phyloP scores from a whole-genome alignment of 768 basidiomycete species.

The Termitomyces sp. region DNA sequence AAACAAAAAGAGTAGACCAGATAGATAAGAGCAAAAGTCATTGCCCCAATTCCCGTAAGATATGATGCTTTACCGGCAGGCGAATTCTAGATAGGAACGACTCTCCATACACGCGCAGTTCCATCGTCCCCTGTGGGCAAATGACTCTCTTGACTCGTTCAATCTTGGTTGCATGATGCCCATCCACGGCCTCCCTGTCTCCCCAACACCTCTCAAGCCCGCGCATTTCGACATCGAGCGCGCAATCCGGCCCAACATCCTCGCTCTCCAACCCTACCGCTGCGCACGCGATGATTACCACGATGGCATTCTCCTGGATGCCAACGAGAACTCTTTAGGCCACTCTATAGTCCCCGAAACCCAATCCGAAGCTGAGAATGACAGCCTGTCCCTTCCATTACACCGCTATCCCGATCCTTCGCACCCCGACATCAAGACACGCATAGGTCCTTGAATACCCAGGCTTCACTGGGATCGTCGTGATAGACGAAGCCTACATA shows the following conservation, averaged over 20 bases:
- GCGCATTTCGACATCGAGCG: constrained; percentile 80
- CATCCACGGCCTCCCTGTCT: constrained; percentile 54
- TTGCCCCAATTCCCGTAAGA: too few species aligned
- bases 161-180: constrained; percentile 35
- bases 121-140: constrained; percentile 81
- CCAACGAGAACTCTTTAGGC: constrained; percentile 95
- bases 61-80: not conserved
- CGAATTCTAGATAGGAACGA: not conserved
- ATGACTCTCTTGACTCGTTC: constrained; percentile 2
- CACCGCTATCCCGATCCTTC: constrained; percentile 95
- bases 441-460: constrained; percentile 79
- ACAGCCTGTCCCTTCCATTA: constrained; percentile 46
- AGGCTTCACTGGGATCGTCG: constrained; percentile 83
- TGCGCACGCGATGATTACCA: constrained; percentile 97
- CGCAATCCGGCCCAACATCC: constrained; percentile 91
- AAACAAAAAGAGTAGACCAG: too few species aligned
- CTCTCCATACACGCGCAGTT: constrained; percentile 71
- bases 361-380: constrained; percentile 23
- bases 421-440: constrained; percentile 70
- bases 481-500: constrained; percentile 97
- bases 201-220: constrained; percentile 43
- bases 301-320: constrained; percentile 87
- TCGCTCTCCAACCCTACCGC: constrained; percentile 86
- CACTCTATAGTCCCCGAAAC: constrained; percentile 57
- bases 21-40: too few species aligned